Percentiles rank a stretch among this genome's conserved stretches.
Evolutionary conservation across 352 stramenopile species (phyloP).

Genomic region (Globisporangium takayamanum): DNA sequence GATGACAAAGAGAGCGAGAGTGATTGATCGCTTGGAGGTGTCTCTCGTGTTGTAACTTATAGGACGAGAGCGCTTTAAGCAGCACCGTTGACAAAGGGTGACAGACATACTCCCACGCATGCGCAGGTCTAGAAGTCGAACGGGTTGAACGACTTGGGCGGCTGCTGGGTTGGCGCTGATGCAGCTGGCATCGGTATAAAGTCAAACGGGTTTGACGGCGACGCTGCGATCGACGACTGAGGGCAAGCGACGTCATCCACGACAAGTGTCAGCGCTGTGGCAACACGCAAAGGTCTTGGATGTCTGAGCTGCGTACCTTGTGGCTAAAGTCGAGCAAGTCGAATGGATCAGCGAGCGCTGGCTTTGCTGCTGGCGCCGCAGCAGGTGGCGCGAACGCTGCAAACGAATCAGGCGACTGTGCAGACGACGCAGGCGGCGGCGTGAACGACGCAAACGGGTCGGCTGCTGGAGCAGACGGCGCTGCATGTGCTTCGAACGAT

Average conservation of each 20-base stretch:
- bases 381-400: too few species aligned
- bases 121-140: slow-evolving; percentile 32
- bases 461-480: too few species aligned
- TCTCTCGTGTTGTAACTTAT: neutral
- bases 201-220: slow-evolving; percentile 29
- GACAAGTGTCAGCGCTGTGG: too few species aligned
- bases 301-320: neutral
- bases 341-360: neutral
- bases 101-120: too few species aligned
- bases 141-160: slow-evolving; percentile 37
- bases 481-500: too few species aligned
- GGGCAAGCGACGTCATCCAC: neutral
- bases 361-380: too few species aligned
- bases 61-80: neutral
- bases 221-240: slow-evolving; percentile 24
- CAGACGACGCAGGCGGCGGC: too few species aligned
- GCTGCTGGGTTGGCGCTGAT: neutral
- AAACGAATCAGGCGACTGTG: too few species aligned
- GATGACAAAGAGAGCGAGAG: too few species aligned
- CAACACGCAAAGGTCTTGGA: neutral
- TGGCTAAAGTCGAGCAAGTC: neutral
- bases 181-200: slow-evolving; percentile 3
- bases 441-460: too few species aligned
- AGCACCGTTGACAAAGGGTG: neutral
- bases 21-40: too few species aligned